Percentiles rank a stretch among this genome's conserved stretches.
phyloP scores from a whole-genome alignment of 306 rosid genomes.

The Inga laurina region DNA sequence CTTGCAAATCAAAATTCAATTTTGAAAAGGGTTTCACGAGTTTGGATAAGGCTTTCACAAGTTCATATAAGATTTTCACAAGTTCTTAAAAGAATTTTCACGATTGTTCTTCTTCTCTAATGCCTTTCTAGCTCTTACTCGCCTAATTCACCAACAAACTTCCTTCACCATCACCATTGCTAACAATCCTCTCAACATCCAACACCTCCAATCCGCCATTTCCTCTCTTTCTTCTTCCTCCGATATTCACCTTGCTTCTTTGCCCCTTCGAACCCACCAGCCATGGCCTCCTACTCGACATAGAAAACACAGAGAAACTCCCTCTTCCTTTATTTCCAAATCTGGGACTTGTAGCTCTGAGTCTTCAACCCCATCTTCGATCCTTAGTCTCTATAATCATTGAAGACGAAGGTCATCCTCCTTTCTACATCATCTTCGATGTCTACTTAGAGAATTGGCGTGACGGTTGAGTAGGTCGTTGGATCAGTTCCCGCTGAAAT shows the following conservation, averaged over 20 bases:
- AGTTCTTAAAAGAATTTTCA: too few species aligned
- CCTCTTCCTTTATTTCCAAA: constrained; percentile 23
- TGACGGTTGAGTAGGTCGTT: background rate
- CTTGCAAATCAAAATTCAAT: too few species aligned
- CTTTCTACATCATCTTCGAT: constrained; percentile 45
- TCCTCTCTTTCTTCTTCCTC: background rate
- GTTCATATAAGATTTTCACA: too few species aligned
- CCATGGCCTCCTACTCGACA: constrained; percentile 55
- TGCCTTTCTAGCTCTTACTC: constrained; percentile 61
- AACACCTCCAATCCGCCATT: constrained; percentile 49
- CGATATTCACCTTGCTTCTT: constrained; percentile 45
- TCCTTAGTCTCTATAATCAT: constrained; percentile 38
- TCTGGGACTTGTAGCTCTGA: constrained; percentile 31
- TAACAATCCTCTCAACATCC: constrained; percentile 64
- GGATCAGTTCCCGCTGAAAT: background rate
- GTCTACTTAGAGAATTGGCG: constrained; percentile 44
- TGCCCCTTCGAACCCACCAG: constrained; percentile 43
- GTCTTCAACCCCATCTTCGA: constrained; percentile 52
- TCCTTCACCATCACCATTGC: constrained; percentile 59
- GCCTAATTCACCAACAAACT: constrained; percentile 46
- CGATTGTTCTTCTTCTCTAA: too few species aligned
- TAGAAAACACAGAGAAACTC: constrained; percentile 63
- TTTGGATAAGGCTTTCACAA: too few species aligned
- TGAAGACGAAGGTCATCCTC: constrained; percentile 47
- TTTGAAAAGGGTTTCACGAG: too few species aligned